These are phyloP conservation scores for Thielaviopsis punctulata DNA, from an alignment of 2,329 filamentous ascomycete species.

Conservation along the genomic window DNA sequence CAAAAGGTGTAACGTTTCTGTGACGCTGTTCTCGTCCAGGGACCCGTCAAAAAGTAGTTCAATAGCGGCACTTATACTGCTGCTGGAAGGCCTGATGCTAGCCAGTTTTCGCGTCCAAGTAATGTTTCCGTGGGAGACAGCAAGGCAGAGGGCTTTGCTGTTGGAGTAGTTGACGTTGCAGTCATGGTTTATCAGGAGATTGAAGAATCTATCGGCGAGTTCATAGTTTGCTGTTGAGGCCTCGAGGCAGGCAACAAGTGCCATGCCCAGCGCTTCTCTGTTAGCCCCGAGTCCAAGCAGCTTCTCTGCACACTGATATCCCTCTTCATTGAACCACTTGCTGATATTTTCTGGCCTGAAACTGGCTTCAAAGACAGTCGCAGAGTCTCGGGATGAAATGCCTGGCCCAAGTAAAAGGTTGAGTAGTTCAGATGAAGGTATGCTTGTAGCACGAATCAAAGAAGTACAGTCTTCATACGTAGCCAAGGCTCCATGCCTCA, in stretches of 20 bases:
- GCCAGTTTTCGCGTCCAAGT: not conserved
- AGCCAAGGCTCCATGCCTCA: conserved; percentile 2
- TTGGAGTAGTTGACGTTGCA: conserved; percentile 32
- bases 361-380: not conserved
- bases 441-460: not conserved
- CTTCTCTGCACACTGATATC: conserved; percentile 23
- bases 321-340: conserved; percentile 7
- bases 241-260: not conserved
- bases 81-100: not conserved
- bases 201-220: conserved; percentile 2
- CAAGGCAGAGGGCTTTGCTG: conserved; percentile 16
- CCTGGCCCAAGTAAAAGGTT: not conserved
- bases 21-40: not conserved
- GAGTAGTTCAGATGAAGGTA: not conserved
- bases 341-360: not conserved
- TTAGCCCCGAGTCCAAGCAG: conserved; percentile 31
- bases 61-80: not conserved
- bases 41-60: conserved; percentile 1
- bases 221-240: not conserved
- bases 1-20: conserved; percentile 16
- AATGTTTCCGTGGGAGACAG: conserved; percentile 3
- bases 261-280: not conserved
- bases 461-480: conserved; percentile 3
- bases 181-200: conserved; percentile 23
- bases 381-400: conserved; percentile 1